Conservation (phyloP, 805 yeast genomes). For the Cyberlindnera lachancei region DNA sequence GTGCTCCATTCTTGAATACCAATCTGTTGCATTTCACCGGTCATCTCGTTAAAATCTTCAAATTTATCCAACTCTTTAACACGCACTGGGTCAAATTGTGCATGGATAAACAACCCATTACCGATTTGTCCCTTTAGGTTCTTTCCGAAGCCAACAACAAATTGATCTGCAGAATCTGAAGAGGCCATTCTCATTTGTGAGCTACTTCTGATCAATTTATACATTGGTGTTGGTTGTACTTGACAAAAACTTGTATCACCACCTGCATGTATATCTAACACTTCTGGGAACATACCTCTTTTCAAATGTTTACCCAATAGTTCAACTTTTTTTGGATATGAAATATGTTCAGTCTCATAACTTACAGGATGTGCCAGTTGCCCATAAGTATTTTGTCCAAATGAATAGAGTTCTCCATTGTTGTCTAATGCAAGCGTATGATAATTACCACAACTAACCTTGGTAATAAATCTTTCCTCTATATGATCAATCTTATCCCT, state of each 20-base stretch:
- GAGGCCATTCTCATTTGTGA: constrained; percentile 1
- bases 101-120: constrained; percentile 65
- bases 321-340: constrained; percentile 57
- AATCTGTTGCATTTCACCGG: constrained; percentile 34
- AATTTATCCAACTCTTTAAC: constrained; percentile 34
- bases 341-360: constrained; percentile 56
- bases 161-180: constrained; percentile 20
- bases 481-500: constrained; percentile 15
- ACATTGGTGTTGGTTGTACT: constrained; percentile 26
- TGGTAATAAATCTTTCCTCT: constrained; percentile 38
- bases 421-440: constrained; percentile 69
- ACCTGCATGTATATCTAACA: constrained; percentile 57
- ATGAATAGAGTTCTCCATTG: constrained; percentile 64
- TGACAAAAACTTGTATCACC: constrained; percentile 56
- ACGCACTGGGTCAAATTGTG: constrained; percentile 58
- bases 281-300: constrained; percentile 37
- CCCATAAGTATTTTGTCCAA: constrained; percentile 84
- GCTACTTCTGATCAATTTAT: constrained; percentile 21
- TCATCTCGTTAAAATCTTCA: constrained; percentile 47
- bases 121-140: constrained; percentile 88
- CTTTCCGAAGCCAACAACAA: constrained; percentile 64
- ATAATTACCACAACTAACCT: constrained; percentile 65
- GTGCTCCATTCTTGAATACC: constrained; percentile 45
- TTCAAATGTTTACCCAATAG: constrained; percentile 33
- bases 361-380: constrained; percentile 69